These are phyloP conservation scores for Ensete glaucum DNA, from an alignment of 176 grass and related monocot species.

Conservation along the genomic window DNA sequence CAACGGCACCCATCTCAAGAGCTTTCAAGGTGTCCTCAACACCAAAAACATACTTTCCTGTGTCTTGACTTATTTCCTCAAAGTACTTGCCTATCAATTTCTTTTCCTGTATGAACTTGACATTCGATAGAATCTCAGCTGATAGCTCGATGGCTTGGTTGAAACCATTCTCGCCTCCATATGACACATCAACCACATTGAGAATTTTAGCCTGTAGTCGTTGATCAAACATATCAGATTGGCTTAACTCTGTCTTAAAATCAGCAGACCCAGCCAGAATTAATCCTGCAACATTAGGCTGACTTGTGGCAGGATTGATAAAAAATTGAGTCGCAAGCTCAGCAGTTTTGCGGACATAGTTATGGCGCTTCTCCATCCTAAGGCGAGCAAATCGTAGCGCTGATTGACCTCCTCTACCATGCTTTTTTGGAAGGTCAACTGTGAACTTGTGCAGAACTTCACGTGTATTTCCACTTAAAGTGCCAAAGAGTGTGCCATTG, in stretches of 20 bases:
- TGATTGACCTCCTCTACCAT: slow-evolving; percentile 50
- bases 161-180: slow-evolving; percentile 52
- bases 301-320: slow-evolving; percentile 47
- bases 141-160: slow-evolving; percentile 67
- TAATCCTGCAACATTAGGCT: slow-evolving; percentile 45
- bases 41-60: slow-evolving; percentile 44
- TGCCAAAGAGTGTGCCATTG: slow-evolving; percentile 45
- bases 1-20: slow-evolving; percentile 41
- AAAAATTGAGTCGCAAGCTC: slow-evolving; percentile 48
- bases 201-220: slow-evolving; percentile 43
- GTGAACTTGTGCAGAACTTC: slow-evolving; percentile 51
- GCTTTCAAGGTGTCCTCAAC: slow-evolving; percentile 47
- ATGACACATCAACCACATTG: slow-evolving; percentile 44
- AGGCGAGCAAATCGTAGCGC: slow-evolving; percentile 51
- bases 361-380: slow-evolving; percentile 58
- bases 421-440: slow-evolving; percentile 57
- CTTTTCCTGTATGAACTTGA: slow-evolving; percentile 72
- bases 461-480: slow-evolving; percentile 43
- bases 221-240: slow-evolving; percentile 61
- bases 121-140: slow-evolving; percentile 34
- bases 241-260: slow-evolving; percentile 45
- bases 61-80: slow-evolving; percentile 59
- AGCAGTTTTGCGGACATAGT: slow-evolving; percentile 51
- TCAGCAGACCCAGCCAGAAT: slow-evolving; percentile 59
- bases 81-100: slow-evolving; percentile 59